Evolutionary conservation across 331 rosid species (phyloP).

Genomic region (Pyrus hybrid): DNA sequence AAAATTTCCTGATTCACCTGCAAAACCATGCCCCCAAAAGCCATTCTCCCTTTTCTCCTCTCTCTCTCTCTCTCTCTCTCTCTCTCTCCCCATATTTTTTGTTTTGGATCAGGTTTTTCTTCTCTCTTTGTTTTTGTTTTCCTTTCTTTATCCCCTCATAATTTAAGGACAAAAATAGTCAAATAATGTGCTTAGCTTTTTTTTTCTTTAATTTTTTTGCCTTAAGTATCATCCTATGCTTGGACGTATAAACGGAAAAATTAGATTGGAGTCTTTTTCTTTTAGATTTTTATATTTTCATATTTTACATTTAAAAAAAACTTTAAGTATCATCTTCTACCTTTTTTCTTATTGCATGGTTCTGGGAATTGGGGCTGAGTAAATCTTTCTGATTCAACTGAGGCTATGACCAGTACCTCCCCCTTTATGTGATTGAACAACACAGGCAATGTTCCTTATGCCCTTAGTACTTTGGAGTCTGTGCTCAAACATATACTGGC

Average conservation of each 20-base stretch:
- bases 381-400: slow-evolving; percentile 43
- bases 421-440: slow-evolving; percentile 62
- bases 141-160: not conserved
- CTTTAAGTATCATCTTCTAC: not conserved
- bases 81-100: not conserved
- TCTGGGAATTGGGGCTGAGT: slow-evolving; percentile 17
- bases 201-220: not conserved
- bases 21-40: not conserved
- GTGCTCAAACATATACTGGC: slow-evolving; percentile 41
- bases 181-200: not conserved
- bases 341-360: slow-evolving; percentile 40
- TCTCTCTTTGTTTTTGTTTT: not conserved
- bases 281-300: not conserved
- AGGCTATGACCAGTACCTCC: slow-evolving; percentile 33
- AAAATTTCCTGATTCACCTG: not conserved
- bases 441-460: slow-evolving; percentile 84
- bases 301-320: not conserved
- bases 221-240: slow-evolving; percentile 35
- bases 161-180: not conserved
- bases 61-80: not conserved
- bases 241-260: slow-evolving; percentile 38
- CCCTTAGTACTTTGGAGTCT: slow-evolving; percentile 65
- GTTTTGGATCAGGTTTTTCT: not conserved
- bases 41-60: not conserved
- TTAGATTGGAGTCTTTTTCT: slow-evolving; percentile 1